These are phyloP conservation scores for Oryza glaberrima DNA, from an alignment of 176 grass and related monocot species.

Conservation along the genomic window DNA sequence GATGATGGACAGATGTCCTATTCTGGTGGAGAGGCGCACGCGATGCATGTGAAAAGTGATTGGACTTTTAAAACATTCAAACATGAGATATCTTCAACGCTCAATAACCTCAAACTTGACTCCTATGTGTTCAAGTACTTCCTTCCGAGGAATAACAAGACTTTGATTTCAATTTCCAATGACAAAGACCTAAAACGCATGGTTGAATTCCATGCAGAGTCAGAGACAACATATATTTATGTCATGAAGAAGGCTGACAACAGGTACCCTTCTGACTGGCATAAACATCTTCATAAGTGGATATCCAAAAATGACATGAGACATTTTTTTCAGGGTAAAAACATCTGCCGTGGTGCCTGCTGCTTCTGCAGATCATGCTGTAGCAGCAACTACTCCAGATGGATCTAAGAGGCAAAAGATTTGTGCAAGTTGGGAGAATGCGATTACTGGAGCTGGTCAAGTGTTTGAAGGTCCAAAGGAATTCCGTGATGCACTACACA, in stretches of 20 bases:
- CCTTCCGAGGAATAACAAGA: conserved; percentile 56
- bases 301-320: conserved; percentile 16
- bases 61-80: conserved; percentile 61
- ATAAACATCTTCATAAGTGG: conserved; percentile 13
- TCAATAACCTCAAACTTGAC: conserved; percentile 62
- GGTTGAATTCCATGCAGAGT: conserved; percentile 58
- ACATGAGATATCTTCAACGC: conserved; percentile 66
- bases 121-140: conserved; percentile 74
- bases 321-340: conserved; percentile 55
- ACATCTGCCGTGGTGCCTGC: conserved; percentile 59
- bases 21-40: conserved; percentile 79
- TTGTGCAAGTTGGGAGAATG: conserved; percentile 59
- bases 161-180: conserved; percentile 62
- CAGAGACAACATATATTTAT: conserved; percentile 57
- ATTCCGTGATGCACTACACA: conserved; percentile 77
- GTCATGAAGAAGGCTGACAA: conserved; percentile 58
- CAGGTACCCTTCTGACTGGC: conserved; percentile 38
- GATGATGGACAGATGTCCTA: conserved; percentile 68
- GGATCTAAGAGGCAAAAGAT: conserved; percentile 61
- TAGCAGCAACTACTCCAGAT: conserved; percentile 38
- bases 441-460: conserved; percentile 73
- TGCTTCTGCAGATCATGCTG: conserved; percentile 40
- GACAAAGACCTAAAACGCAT: conserved; percentile 62
- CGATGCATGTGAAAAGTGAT: conserved; percentile 60
- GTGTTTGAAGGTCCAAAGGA: conserved; percentile 67